Percentiles rank a stretch among this genome's conserved stretches.
Evolutionary conservation across 2,329 filamentous ascomycete genomes (phyloP).

Genomic region (Fusarium virguliforme): DNA sequence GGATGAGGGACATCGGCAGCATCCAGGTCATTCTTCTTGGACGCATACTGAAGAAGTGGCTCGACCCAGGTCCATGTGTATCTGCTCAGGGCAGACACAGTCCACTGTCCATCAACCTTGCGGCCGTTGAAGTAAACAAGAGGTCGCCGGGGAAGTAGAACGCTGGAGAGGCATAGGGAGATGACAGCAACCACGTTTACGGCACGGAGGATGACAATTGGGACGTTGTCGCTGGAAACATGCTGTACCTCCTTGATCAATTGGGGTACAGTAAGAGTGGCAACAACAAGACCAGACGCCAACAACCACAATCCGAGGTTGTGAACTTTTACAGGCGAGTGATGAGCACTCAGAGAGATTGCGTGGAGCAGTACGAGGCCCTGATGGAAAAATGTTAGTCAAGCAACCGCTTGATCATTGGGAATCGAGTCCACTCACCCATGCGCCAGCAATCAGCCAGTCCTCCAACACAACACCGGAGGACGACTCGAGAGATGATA

Average conservation of each 20-base stretch:
- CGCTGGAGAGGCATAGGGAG: conserved; percentile 63
- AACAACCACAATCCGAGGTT: conserved; percentile 68
- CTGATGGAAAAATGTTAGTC: conserved; percentile 55
- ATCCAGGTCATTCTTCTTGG: conserved; percentile 73
- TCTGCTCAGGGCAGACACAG: conserved; percentile 72
- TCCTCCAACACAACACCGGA: conserved; percentile 64
- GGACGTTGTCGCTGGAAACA: conserved; percentile 55
- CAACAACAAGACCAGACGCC: conserved; percentile 64
- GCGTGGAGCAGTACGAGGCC: conserved; percentile 68
- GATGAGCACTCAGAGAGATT: conserved; percentile 64
- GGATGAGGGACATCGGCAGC: conserved; percentile 75
- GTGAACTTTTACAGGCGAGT: conserved; percentile 68
- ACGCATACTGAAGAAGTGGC: conserved; percentile 69
- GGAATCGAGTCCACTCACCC: conserved; percentile 68
- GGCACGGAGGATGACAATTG: conserved; percentile 63
- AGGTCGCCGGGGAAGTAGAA: conserved; percentile 77
- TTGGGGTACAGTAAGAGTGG: conserved; percentile 63
- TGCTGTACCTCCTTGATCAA: conserved; percentile 57
- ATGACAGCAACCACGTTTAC: conserved; percentile 64
- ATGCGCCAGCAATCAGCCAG: conserved; percentile 74
- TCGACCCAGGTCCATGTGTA: conserved; percentile 78
- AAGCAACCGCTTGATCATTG: conserved; percentile 4
- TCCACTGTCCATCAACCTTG: conserved; percentile 75
- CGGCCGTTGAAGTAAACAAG: conserved; percentile 73
- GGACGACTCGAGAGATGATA: conserved; percentile 61